Evolutionary conservation across 345 rosid genomes (phyloP), one percentile per base, ranked within the genome.

Genomic region (Salix viminalis): DNA sequence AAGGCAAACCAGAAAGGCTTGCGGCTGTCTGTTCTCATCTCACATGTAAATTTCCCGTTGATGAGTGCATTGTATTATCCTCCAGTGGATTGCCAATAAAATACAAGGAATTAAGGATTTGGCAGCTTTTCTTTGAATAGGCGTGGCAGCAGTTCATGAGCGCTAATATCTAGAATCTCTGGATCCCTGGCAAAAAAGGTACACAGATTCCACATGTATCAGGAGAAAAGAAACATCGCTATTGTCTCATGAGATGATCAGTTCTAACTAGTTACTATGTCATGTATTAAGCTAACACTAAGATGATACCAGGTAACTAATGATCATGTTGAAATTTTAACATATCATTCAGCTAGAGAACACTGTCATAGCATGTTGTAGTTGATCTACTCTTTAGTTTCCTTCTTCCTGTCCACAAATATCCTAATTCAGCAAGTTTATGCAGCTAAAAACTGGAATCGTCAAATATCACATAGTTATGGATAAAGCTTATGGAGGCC

Each of bases 81-180:
- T 65, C 64, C 18, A 26, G 21, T 54, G 46, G 50, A 75, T 28
- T 44, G 7, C 50, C 60, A 37, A 61, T 13, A 24, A 4, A 75
- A 24, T 7, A 61, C 19, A 36, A 52, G 69, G 71, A 39, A 79
- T 78, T 88, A 84, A 68, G 86, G 78, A 75, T 58, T 74, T 50
- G 78, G 69, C 66, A 80, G 70, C 79, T 84, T 86, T 83, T 90
- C 85, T 79, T 90, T 93, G 90, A 90, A 95, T 21, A 95, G 73
- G 44, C 96, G 94, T 0, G 99, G 99, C 77, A 96, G 82, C 72
- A 96, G 81, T 88, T 93, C 97, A 82, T 96, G 98, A 36, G 89
- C 86, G 41, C 85, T 70, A 23, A 92, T 85, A 77, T 93, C 99
- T 76, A 93, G 75, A 70, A 42, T 79, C 79, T 93, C 98, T 10